A percentile compares a stretch with the other conserved stretches of the same genome.
Conservation (phyloP, 2,329 filamentous ascomycete genomes). For the Bretziella fagacearum region DNA sequence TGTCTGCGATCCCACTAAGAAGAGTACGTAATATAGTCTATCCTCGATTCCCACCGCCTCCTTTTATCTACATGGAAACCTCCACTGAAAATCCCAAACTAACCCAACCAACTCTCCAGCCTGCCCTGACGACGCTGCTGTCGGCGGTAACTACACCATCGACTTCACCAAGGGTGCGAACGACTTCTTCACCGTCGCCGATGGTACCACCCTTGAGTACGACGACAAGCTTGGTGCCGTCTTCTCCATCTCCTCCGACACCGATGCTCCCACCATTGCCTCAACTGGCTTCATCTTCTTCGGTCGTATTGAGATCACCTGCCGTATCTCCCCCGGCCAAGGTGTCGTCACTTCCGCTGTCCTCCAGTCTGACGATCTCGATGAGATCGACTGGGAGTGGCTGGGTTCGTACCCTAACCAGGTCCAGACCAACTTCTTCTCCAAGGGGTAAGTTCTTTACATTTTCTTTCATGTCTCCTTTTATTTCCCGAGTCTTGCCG, state of each 20-base stretch:
- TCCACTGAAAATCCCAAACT: not conserved
- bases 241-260: conserved; percentile 50
- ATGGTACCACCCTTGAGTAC: conserved; percentile 33
- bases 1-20: conserved; percentile 37
- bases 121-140: conserved; percentile 60
- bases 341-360: conserved; percentile 86
- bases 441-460: conserved; percentile 38
- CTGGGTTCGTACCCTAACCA: conserved; percentile 56
- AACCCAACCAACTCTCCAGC: conserved; percentile 21
- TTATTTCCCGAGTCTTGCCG: too few relatives aligned
- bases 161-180: conserved; percentile 65
- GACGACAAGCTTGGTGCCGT: conserved; percentile 30
- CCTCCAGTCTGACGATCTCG: conserved; percentile 71
- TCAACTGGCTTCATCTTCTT: conserved; percentile 92
- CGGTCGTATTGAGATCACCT: conserved; percentile 61
- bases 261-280: conserved; percentile 54
- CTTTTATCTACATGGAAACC: not conserved
- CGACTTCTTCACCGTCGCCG: conserved; percentile 31
- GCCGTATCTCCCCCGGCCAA: conserved; percentile 62
- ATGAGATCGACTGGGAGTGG: conserved; percentile 97
- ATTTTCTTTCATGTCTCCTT: not conserved
- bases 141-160: conserved; percentile 45
- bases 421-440: conserved; percentile 79
- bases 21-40: conserved; percentile 24
- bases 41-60: not conserved